Evolutionary conservation across 2,329 filamentous ascomycete genomes (phyloP).

Genomic region (Trichophyton rubrum): DNA sequence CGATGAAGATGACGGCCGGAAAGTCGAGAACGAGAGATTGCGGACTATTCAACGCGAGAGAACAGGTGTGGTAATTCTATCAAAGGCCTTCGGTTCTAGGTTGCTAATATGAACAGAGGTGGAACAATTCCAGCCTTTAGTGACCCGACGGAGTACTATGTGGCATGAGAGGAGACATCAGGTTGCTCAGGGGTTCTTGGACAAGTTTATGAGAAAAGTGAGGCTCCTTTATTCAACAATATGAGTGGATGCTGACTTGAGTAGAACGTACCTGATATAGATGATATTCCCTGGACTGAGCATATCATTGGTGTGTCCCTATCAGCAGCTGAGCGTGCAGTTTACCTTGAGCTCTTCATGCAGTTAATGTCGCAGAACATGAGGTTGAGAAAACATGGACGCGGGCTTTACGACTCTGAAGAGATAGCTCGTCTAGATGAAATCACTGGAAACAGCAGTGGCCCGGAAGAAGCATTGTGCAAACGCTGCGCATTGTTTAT

Average conservation of each 20-base stretch:
- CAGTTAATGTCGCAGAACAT: conserved; percentile 42
- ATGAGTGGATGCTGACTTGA: conserved; percentile 1
- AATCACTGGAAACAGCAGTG: conserved; percentile 34
- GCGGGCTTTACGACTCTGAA: conserved; percentile 19
- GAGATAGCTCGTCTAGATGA: conserved; percentile 32
- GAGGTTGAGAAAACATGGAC: conserved; percentile 22
- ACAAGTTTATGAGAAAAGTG: conserved; percentile 39
- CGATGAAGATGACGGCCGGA: conserved; percentile 37
- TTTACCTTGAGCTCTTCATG: conserved; percentile 46
- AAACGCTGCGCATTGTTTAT: conserved; percentile 33
- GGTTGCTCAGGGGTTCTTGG: conserved; percentile 44
- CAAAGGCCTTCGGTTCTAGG: conserved; percentile 5
- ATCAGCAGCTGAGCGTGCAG: conserved; percentile 36
- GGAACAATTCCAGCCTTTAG: conserved; percentile 45
- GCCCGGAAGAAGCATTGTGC: conserved; percentile 43
- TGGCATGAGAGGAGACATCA: conserved; percentile 42
- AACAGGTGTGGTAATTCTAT: conserved; percentile 25
- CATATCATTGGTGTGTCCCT: conserved; percentile 34
- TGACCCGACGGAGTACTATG: conserved; percentile 36
- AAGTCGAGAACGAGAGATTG: conserved; percentile 36
- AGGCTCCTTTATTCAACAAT: background rate
- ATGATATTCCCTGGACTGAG: conserved; percentile 35
- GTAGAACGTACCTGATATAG: conserved; percentile 33
- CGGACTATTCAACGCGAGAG: conserved; percentile 31
- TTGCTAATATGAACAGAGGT: conserved; percentile 26